These are phyloP conservation scores for Sugiyamaella castrensis DNA, from an alignment of 1,139 yeast genomes.

Conservation along the genomic window DNA sequence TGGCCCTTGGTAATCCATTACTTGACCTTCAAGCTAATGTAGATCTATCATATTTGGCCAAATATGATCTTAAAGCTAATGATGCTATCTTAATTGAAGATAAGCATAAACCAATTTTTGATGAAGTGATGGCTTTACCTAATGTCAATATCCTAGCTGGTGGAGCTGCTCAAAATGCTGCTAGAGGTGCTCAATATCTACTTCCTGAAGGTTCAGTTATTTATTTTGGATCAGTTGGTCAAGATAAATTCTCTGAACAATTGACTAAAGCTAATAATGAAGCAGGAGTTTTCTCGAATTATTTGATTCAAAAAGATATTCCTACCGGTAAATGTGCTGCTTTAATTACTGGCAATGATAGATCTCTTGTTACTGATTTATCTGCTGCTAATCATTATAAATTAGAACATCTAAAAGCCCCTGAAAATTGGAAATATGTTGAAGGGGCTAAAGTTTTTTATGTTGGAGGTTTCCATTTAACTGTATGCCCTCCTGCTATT, in stretches of 20 bases:
- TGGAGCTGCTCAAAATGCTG: constrained; percentile 99
- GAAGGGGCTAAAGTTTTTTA: constrained; percentile 79
- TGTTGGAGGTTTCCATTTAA: constrained; percentile 97
- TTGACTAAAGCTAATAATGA: constrained; percentile 76
- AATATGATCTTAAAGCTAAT: constrained; percentile 82
- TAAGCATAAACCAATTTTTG: constrained; percentile 76
- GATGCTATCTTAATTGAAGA: constrained; percentile 94
- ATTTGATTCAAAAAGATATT: constrained; percentile 67
- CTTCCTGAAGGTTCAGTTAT: constrained; percentile 80
- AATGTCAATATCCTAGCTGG: constrained; percentile 84
- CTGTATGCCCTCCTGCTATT: constrained; percentile 96
- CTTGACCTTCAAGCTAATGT: constrained; percentile 87
- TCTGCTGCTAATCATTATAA: constrained; percentile 98
- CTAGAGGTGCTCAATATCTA: constrained; percentile 95
- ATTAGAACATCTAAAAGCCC: constrained; percentile 78
- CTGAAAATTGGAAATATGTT: constrained; percentile 87
- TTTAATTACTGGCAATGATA: constrained; percentile 77
- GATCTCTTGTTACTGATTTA: constrained; percentile 92
- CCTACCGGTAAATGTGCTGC: constrained; percentile 99
- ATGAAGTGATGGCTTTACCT: constrained; percentile 62
- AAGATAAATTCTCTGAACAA: constrained; percentile 81
- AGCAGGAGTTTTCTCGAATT: constrained; percentile 85
- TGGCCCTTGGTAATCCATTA: constrained; percentile 75
- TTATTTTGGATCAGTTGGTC: constrained; percentile 95
- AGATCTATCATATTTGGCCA: constrained; percentile 61